Conservation (phyloP, 176 grass and related monocot species). For the Aegilops umbellulata region DNA sequence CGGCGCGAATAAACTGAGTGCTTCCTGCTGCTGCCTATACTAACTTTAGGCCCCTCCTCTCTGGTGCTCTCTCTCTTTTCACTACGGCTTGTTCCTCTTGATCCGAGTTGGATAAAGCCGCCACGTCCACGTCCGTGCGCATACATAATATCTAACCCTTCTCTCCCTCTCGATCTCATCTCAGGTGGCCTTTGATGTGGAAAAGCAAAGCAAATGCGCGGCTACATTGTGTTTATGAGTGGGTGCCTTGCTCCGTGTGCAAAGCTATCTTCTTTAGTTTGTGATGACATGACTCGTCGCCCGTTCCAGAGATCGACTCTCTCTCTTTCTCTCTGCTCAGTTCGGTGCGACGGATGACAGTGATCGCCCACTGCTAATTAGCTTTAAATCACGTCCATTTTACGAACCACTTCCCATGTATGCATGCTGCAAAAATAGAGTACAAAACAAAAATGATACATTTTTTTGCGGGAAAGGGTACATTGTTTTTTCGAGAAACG, state of each 20-base stretch:
- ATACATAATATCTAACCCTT: not conserved
- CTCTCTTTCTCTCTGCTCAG: not conserved
- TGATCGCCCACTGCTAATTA: not conserved
- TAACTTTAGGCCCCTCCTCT: conserved; percentile 8
- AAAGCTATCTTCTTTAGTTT: conserved; percentile 4
- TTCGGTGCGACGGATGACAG: not conserved
- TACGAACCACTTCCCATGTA: no score
- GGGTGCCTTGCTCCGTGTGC: conserved; percentile 20
- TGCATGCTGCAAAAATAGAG: not conserved
- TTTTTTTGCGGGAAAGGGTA: no score
- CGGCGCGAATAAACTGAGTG: conserved; percentile 37
- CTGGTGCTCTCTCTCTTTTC: not conserved
- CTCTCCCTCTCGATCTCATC: conserved; percentile 1
- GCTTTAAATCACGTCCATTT: no score
- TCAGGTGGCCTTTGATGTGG: conserved; percentile 31
- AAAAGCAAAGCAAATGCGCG: not conserved
- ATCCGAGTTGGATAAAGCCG: conserved; percentile 46
- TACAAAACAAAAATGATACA: not conserved
- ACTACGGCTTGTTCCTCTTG: not conserved
- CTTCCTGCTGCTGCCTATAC: conserved; percentile 17
- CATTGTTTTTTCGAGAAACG: no score
- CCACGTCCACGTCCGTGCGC: not conserved
- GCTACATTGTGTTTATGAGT: not conserved
- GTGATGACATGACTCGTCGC: conserved; percentile 1
- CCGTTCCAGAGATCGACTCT: not conserved